Percentiles rank a stretch among this genome's conserved stretches.
Conservation (phyloP, 768 basidiomycete species). For the Lactifluus volemus region DNA sequence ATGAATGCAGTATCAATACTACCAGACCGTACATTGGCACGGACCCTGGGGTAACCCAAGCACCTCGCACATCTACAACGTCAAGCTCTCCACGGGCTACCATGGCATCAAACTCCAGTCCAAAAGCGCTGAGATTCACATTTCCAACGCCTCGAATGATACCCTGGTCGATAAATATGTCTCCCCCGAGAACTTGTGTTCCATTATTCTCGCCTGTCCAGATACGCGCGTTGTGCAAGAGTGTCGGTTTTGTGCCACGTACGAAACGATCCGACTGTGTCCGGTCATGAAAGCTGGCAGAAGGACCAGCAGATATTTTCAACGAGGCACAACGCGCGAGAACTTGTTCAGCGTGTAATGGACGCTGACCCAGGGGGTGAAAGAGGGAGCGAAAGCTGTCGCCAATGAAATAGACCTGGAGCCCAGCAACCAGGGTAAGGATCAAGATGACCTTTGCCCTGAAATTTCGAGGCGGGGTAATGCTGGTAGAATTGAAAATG, state of each 20-base stretch:
- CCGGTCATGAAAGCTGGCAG: conserved; percentile 39
- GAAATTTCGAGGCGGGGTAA: conserved; percentile 1
- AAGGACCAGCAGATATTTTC: conserved; percentile 34
- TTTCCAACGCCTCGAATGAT: conserved; percentile 51
- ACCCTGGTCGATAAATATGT: conserved; percentile 63
- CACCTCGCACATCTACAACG: conserved; percentile 53
- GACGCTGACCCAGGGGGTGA: neutral
- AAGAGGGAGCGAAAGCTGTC: neutral
- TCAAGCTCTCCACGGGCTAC: conserved; percentile 23
- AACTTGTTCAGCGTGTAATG: conserved; percentile 6
- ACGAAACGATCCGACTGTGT: conserved; percentile 57
- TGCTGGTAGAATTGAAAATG: neutral
- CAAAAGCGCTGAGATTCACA: conserved; percentile 25
- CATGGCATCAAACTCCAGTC: conserved; percentile 18
- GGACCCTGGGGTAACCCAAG: conserved; percentile 75
- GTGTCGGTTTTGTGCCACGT: conserved; percentile 49
- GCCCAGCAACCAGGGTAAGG: neutral
- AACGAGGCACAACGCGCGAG: conserved; percentile 34
- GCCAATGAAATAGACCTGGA: conserved; percentile 11
- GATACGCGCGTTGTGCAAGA: conserved; percentile 68
- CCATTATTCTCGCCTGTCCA: conserved; percentile 77
- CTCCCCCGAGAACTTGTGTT: conserved; percentile 52
- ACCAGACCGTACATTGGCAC: neutral
- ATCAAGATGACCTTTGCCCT: neutral
- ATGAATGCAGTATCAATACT: neutral